Conservation (phyloP, 208 protist species). For the Leishmania tarentolae region DNA sequence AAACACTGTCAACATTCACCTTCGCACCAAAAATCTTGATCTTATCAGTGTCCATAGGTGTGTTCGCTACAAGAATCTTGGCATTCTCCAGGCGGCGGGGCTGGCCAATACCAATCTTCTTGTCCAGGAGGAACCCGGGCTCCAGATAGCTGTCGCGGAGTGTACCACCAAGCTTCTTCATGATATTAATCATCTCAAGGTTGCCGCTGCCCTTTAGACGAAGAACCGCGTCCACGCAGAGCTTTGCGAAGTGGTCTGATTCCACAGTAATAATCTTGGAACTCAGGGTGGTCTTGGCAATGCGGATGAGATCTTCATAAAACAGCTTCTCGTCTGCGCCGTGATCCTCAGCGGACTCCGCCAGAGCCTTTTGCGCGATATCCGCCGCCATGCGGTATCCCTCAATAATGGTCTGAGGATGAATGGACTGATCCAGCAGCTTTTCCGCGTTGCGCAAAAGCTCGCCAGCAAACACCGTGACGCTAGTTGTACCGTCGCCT, state of each 20-base stretch:
- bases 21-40: slow-evolving; percentile 98
- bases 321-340: slow-evolving; percentile 90
- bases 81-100: slow-evolving; percentile 97
- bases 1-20: slow-evolving; percentile 95
- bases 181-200: slow-evolving; percentile 99
- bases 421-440: slow-evolving; percentile 97
- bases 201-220: slow-evolving; percentile 94
- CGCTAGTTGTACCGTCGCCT: slow-evolving; percentile 99
- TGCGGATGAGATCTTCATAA: slow-evolving; percentile 97
- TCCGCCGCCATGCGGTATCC: slow-evolving; percentile 89
- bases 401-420: slow-evolving; percentile 99
- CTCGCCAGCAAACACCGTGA: slow-evolving; percentile 98
- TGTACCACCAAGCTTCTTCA: slow-evolving; percentile 98
- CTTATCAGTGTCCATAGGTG: slow-evolving; percentile 99
- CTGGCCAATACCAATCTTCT: slow-evolving; percentile 99
- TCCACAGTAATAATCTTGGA: slow-evolving; percentile 98
- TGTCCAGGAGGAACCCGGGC: slow-evolving; percentile 99
- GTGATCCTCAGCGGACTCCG: slow-evolving; percentile 81
- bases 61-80: slow-evolving; percentile 99
- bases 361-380: slow-evolving; percentile 88
- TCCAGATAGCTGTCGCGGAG: slow-evolving; percentile 99
- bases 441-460: slow-evolving; percentile 99
- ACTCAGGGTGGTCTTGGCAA: slow-evolving; percentile 99
- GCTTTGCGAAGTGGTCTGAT: slow-evolving; percentile 98
- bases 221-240: slow-evolving; percentile 99